phyloP scores from a whole-genome alignment of 2,329 filamentous ascomycete species.

The Phoma sp. region DNA sequence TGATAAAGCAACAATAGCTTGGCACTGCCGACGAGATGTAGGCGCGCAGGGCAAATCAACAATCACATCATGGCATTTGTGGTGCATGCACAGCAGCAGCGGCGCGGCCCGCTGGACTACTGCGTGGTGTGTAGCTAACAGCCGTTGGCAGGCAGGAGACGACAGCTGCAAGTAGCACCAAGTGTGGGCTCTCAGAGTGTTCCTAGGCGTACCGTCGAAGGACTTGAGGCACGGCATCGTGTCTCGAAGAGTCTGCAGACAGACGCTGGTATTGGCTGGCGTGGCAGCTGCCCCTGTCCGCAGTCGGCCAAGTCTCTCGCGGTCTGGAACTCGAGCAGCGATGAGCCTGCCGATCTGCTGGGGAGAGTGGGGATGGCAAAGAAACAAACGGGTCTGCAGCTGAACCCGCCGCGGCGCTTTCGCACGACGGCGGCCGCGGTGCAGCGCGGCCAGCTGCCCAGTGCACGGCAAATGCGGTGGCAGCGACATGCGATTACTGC shows the following conservation, averaged over 20 bases:
- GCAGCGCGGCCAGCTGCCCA: no score
- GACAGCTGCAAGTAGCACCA: neutral
- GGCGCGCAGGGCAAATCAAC: conserved; percentile 9
- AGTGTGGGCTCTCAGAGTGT: neutral
- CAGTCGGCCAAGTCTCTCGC: conserved; percentile 1
- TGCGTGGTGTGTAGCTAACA: conserved; percentile 7
- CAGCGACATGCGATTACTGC: conserved; percentile 12
- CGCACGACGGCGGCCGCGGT: neutral
- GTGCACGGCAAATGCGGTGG: neutral
- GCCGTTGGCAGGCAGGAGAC: conserved; percentile 10
- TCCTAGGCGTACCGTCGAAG: neutral
- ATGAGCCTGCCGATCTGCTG: conserved; percentile 6
- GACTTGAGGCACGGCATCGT: conserved; percentile 12
- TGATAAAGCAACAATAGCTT: neutral
- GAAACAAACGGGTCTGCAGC: neutral
- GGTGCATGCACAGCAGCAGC: conserved; percentile 14
- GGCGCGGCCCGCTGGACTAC: conserved; percentile 24
- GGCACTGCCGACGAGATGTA: conserved; percentile 7
- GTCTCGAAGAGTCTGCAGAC: neutral
- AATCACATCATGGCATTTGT: neutral
- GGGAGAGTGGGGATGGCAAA: conserved; percentile 6
- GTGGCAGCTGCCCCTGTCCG: conserved; percentile 5
- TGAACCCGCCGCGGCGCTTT: neutral
- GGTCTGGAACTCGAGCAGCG: conserved; percentile 7
- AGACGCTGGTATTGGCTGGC: neutral